Conservation (phyloP, 2,329 filamentous ascomycete species). For the Fusarium fracticaudum region DNA sequence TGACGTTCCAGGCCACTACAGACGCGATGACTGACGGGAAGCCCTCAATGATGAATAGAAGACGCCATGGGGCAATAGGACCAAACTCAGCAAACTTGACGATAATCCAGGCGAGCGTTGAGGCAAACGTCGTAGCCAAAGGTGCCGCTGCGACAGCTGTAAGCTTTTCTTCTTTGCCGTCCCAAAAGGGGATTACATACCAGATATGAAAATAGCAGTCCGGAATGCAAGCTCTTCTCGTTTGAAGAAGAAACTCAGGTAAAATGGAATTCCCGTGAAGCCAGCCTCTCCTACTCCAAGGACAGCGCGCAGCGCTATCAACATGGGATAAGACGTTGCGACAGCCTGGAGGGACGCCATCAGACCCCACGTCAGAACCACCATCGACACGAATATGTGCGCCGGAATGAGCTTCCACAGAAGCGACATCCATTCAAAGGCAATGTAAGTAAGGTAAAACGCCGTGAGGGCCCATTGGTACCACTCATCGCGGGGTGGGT, state of each 20-base stretch:
- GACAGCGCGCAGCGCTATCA: constrained; percentile 64
- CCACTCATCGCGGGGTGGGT: constrained; percentile 55
- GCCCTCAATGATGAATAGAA: constrained; percentile 85
- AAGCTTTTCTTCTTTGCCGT: constrained; percentile 1
- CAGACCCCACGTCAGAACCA: constrained; percentile 83
- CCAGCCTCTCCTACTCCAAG: constrained; percentile 73
- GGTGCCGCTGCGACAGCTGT: constrained; percentile 74
- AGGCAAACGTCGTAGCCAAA: constrained; percentile 81
- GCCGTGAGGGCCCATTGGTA: constrained; percentile 70
- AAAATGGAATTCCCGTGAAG: constrained; percentile 71
- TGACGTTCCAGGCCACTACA: constrained; percentile 75
- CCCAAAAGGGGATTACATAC: constrained; percentile 45
- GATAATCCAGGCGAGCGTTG: constrained; percentile 81
- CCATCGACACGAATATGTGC: constrained; percentile 65
- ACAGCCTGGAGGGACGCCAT: constrained; percentile 78
- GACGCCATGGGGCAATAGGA: constrained; percentile 84
- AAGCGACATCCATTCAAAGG: constrained; percentile 72
- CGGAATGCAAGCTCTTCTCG: constrained; percentile 81
- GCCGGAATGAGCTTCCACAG: constrained; percentile 69
- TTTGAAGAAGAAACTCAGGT: constrained; percentile 72
- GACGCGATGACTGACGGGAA: constrained; percentile 83
- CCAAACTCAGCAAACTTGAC: constrained; percentile 71
- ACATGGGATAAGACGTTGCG: constrained; percentile 69
- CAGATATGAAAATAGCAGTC: constrained; percentile 87
- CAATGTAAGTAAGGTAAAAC: constrained; percentile 72